phyloP scores from a whole-genome alignment of 805 yeast species.

The Monosporozyma solicola region DNA sequence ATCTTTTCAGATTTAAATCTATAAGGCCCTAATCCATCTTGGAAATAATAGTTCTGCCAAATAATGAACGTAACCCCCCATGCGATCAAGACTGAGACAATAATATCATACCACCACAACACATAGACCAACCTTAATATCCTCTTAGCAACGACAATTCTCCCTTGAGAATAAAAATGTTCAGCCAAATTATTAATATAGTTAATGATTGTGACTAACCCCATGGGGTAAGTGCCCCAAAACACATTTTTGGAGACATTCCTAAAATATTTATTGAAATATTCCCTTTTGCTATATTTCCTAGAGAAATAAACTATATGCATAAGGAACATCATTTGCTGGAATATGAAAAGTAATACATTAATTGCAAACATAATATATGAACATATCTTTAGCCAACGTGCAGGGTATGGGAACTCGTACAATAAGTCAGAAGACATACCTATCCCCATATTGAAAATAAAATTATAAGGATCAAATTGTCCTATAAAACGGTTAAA shows the following conservation, averaged over 20 bases:
- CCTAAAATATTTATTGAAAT: conserved; percentile 23
- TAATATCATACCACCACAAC: conserved; percentile 67
- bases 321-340: conserved; percentile 35
- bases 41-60: conserved; percentile 27
- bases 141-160: conserved; percentile 13
- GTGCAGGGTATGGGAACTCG: conserved; percentile 54
- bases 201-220: conserved; percentile 54
- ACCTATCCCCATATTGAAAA: conserved; percentile 80
- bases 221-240: conserved; percentile 83
- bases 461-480: conserved; percentile 53
- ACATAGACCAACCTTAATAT: conserved; percentile 48
- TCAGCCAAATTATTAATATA: conserved; percentile 39
- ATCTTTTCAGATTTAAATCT: conserved; percentile 12
- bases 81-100: conserved; percentile 46
- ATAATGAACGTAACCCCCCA: conserved; percentile 52
- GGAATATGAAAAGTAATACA: conserved; percentile 37
- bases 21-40: conserved; percentile 14
- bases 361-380: conserved; percentile 56
- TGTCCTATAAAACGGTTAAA: conserved; percentile 3
- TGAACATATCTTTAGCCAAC: conserved; percentile 51
- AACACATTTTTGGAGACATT: conserved; percentile 47
- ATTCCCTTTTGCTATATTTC: conserved; percentile 15
- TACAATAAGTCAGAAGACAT: conserved; percentile 55
- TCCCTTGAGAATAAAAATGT: conserved; percentile 14
- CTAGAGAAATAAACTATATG: conserved; percentile 31